phyloP scores from a whole-genome alignment of 139 green algal genomes.

The Yamagishiella unicocca region DNA sequence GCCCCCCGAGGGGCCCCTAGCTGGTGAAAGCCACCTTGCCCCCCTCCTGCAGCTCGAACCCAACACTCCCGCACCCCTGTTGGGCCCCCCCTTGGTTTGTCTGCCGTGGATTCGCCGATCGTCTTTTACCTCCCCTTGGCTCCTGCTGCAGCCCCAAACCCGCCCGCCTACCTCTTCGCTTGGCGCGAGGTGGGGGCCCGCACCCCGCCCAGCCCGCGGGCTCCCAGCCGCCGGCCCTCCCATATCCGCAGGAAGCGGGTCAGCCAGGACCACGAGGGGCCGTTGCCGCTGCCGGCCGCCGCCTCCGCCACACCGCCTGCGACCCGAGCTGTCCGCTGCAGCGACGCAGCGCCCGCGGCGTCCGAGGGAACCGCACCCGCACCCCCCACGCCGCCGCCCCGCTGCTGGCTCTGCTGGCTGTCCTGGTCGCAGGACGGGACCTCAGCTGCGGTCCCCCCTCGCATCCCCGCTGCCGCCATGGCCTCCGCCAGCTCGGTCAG shows the following conservation, averaged over 20 bases:
- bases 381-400: neutral
- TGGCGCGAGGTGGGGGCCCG: neutral
- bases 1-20: neutral
- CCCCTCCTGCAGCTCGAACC: neutral
- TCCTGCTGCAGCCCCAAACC: neutral
- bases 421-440: neutral
- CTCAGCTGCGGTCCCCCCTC: neutral
- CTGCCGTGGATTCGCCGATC: neutral
- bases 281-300: neutral
- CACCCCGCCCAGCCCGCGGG: neutral
- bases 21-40: neutral
- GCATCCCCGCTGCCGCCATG: slow-evolving; percentile 17
- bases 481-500: neutral
- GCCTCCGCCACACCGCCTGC: neutral
- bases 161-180: neutral
- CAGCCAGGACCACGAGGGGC: slow-evolving; percentile 16
- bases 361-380: neutral
- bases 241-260: neutral
- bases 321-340: neutral
- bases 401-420: neutral
- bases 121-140: neutral
- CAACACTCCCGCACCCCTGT: neutral
- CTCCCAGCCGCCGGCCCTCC: neutral
- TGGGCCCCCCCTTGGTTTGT: neutral
- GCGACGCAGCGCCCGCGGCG: too few species aligned